Base-by-base conservation (phyloP, 768 basidiomycete species). In the Mycena filopes region DNA sequence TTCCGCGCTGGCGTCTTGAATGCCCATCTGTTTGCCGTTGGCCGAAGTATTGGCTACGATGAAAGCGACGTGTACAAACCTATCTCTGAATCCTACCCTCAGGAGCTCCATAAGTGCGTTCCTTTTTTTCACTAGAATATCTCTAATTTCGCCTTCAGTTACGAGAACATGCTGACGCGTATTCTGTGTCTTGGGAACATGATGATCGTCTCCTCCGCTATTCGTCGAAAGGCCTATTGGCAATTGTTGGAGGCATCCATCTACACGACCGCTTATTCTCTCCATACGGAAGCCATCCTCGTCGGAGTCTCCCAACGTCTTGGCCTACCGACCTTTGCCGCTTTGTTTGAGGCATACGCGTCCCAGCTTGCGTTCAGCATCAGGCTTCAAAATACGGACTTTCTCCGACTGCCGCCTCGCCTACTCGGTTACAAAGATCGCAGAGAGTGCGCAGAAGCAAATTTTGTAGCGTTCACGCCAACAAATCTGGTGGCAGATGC, bases 181-280 rank as follows among this genome's bases (percentile, higher is more conserved):
- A 82, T 89, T 29, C 80, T 95, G 29, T 87, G 83, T 21, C 80
- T 92, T 16, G 91, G 87, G 28, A 95, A 94, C 76, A 86, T 90
- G 67, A 89, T 94, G 84, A 84, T 98, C 42, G 84, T 88, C 20
- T 92, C 89, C 71, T 90, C 94, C 1, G 84, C 86, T 2, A 85
- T 91, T 23, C 85, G 96, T 28, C 87, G 94, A 18, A 92, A 89
- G 4, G 86, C 95, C 1, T 95, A 97, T 73, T 96, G 92, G 89
- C 91, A 97, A 75, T 74, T 99, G 51, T 79, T 98, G 63, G 95
- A 96, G 74, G 86, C 86, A 75, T 70, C 81, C 67, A 76, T 82
- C 66, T 73, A 72, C 60, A 74, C 73, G 46, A 42, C 15, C 63
- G 71, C 55, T 55, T 85, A 84, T 65, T 71, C 76, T 21, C 70